Evolutionary conservation across 257 asterid genomes (phyloP), one percentile per base, ranked within the genome.

Genomic region (Fraxinus cuspidata): DNA sequence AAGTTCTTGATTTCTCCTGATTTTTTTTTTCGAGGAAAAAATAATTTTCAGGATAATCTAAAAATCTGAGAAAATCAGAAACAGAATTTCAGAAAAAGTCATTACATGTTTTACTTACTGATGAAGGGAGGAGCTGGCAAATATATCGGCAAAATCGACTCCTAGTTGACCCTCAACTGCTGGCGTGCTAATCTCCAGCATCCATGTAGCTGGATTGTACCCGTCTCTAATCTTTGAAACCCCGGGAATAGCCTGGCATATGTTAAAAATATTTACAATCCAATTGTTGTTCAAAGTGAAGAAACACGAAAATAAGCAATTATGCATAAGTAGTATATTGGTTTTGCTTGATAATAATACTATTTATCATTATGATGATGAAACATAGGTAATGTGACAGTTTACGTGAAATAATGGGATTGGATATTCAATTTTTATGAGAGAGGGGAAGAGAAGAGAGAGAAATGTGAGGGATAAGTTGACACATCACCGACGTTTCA

Each of bases 131-230:
- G 94, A 89, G 15, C 74, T 78, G 44, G 88, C 69, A 71, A 83
- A 89, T 67, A 82, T 72, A 40, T 86, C 88, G 3, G 90, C 86
- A 84, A 86, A 88, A 72, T 88, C 89, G 23, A 89, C 85, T 53
- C 77, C 80, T 18, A 88, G 85, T 56, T 77, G 82, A 42, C 71
- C 73, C 74, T 87, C 94, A 40, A 81, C 75, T 66, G 84, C 70
- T 28, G 85, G 77, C 63, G 90, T 35, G 80, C 76, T 86, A 60
- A 87, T 53, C 5, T 89, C 92, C 77, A 89, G 80, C 88, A 89
- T 83, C 94, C 94, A 89, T 1, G 92, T 89, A 2, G 94, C 90
- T 63, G 94, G 91, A 75, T 87, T 87, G 40, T 77, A 80, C 18
- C 91, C 91, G 4, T 78, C 79, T 64, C 74, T 81, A 7, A 87